phyloP scores from a whole-genome alignment of 495 filamentous ascomycete species.

The Penicillium cosmopolitanum region DNA sequence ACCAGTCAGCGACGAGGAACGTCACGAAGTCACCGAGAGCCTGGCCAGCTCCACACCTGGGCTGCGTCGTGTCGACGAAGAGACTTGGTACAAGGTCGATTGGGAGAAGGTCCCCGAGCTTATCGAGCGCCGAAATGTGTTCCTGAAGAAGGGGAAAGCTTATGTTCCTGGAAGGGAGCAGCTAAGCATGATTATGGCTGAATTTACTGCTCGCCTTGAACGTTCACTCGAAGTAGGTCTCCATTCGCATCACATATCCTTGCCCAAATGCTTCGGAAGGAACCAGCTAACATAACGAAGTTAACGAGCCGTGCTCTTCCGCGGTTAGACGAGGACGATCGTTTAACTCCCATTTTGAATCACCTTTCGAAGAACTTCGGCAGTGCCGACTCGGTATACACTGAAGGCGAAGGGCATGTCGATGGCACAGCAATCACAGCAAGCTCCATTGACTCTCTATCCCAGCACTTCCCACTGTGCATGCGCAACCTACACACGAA shows the following conservation, averaged over 20 bases:
- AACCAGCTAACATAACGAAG: conserved; percentile 38
- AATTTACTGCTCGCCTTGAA: conserved; percentile 79
- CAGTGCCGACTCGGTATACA: conserved; percentile 81
- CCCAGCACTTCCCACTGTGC: conserved; percentile 88
- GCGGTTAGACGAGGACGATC: conserved; percentile 94
- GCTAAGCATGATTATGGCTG: conserved; percentile 81
- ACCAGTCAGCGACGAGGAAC: conserved; percentile 76
- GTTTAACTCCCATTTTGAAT: conserved; percentile 88
- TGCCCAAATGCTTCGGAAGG: not conserved
- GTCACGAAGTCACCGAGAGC: conserved; percentile 53
- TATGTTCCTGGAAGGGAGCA: conserved; percentile 90
- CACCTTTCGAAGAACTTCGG: conserved; percentile 93
- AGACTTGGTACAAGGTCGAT: conserved; percentile 91
- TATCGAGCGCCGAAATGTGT: conserved; percentile 76
- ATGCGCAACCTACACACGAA: conserved; percentile 88
- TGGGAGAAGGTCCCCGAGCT: conserved; percentile 93
- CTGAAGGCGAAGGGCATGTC: conserved; percentile 57
- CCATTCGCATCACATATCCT: not conserved
- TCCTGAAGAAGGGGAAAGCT: conserved; percentile 79
- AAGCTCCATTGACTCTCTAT: conserved; percentile 77
- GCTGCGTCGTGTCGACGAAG: conserved; percentile 67
- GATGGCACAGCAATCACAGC: conserved; percentile 77
- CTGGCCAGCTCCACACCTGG: conserved; percentile 56
- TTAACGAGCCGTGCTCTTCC: conserved; percentile 87
- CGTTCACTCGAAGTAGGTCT: conserved; percentile 73